Evolutionary conservation across 306 rosid species (phyloP), one percentile per base, ranked within the genome.

Genomic region (Gastrolobium bilobum): DNA sequence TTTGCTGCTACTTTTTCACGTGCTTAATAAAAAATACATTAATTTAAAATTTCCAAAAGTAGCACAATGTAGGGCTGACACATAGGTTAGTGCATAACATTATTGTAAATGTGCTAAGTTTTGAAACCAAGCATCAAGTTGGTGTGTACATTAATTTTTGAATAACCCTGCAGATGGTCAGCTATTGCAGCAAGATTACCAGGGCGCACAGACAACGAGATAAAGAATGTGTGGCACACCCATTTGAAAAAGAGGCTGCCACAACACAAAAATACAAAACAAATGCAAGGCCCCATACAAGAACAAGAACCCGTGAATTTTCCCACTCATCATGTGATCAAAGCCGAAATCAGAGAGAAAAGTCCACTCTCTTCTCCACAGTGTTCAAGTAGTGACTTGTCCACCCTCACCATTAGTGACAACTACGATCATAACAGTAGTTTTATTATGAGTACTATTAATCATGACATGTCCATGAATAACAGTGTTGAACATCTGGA

Each of bases 221-320:
- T 93, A 35, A 93, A 93, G 73, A 93, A 93, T 69, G 96, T 93
- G 4, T 93, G 97, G 97, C 88, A 93, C 84, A 89, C 96, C 62
- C 94, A 87, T 66, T 73, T 93, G 81, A 91, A 91, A 77, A 93
- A 89, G 78, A 89, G 78, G 76, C 68, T 87, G 42, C 73, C 30
- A 11, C 70, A 30, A 30, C 82, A 80, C n/a, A 11, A 65, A 33
- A 73, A 44, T 58, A 26, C 72, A 6, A 64, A 54, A 29, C 81
- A 37, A 38, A 59, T 14, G 31, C 26, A 20, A 20, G 26, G 26
- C 26, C 26, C 26, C 26, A 20, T 20, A 20, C 4, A 37, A 14
- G 46, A 40, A 57, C 39, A 7, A 5, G 39, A 4, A 52, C 39
- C 69, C 63, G 37, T 80, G 51, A 78, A 13, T 30, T 42, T 57